A percentile compares a stretch with the other conserved stretches of the same genome.
Conservation (phyloP, 208 protist species). For the Phytomonas serpens region DNA sequence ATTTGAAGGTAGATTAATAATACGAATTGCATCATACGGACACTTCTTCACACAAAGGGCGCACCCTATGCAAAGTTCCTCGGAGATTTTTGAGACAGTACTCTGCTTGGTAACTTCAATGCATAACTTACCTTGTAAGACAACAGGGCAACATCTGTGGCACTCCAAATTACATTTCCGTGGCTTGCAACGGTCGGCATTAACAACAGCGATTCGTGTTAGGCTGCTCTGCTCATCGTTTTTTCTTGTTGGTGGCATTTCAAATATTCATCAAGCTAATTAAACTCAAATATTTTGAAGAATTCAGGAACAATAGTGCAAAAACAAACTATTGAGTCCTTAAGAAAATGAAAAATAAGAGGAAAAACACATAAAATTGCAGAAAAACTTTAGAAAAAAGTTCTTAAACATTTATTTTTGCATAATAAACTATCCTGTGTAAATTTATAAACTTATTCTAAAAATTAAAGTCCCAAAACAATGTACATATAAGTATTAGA, state of each 20-base stretch:
- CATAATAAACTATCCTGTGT: neutral
- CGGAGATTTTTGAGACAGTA: slow-evolving; percentile 96
- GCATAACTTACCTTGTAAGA: slow-evolving; percentile 98
- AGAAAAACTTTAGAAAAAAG: neutral
- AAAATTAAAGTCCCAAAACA: slow-evolving; percentile 2
- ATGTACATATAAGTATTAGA: neutral
- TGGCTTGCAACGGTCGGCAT: slow-evolving; percentile 98
- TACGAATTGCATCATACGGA: slow-evolving; percentile 99
- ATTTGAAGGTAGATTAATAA: slow-evolving; percentile 99
- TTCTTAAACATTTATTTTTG: neutral
- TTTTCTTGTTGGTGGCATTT: slow-evolving; percentile 70
- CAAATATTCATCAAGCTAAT: slow-evolving; percentile 5
- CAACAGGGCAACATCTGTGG: slow-evolving; percentile 98
- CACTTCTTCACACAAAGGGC: slow-evolving; percentile 99
- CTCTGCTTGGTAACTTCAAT: slow-evolving; percentile 96
- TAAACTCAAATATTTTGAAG: slow-evolving; percentile 10
- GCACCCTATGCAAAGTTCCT: slow-evolving; percentile 99
- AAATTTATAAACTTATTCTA: neutral
- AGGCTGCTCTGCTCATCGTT: slow-evolving; percentile 88
- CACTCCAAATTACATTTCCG: slow-evolving; percentile 99
- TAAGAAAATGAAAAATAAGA: slow-evolving; percentile 2
- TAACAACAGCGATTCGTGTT: slow-evolving; percentile 99
- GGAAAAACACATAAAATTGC: slow-evolving; percentile 1
- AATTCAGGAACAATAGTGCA: slow-evolving; percentile 6
- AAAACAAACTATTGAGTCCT: slow-evolving; percentile 9